These are phyloP conservation scores for Thelonectria rubi DNA, from an alignment of 2,329 filamentous ascomycete genomes.

Conservation along the genomic window DNA sequence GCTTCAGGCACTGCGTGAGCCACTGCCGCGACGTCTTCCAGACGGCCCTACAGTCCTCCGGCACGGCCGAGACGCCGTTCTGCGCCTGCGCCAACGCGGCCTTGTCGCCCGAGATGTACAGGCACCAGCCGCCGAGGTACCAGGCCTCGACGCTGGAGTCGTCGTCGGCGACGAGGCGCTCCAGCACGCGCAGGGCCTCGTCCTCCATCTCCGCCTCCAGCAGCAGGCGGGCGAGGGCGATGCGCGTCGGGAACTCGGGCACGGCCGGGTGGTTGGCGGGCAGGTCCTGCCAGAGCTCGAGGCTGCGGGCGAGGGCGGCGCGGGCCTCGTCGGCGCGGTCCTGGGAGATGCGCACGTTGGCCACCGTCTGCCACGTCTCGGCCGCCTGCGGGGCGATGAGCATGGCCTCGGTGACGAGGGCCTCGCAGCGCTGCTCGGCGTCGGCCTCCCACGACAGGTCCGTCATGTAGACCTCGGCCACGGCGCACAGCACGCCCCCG, in stretches of 20 bases:
- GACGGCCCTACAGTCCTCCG: slow-evolving; percentile 66
- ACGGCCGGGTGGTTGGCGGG: slow-evolving; percentile 75
- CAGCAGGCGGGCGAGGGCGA: slow-evolving; percentile 83
- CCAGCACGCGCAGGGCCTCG: slow-evolving; percentile 84
- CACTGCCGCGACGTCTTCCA: slow-evolving; percentile 83
- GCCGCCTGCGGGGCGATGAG: slow-evolving; percentile 82
- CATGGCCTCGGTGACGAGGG: slow-evolving; percentile 88
- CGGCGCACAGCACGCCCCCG: slow-evolving; percentile 90
- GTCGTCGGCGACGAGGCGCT: slow-evolving; percentile 85
- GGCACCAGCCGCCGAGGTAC: slow-evolving; percentile 96
- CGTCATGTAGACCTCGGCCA: slow-evolving; percentile 98
- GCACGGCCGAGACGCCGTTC: slow-evolving; percentile 42
- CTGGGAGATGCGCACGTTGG: slow-evolving; percentile 93
- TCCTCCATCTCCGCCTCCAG: slow-evolving; percentile 91
- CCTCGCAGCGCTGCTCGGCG: slow-evolving; percentile 87
- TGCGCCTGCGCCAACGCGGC: slow-evolving; percentile 52
- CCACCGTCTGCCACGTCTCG: slow-evolving; percentile 94
- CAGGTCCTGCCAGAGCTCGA: slow-evolving; percentile 84
- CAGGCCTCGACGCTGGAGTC: slow-evolving; percentile 95
- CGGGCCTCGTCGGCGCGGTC: slow-evolving; percentile 79
- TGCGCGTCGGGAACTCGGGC: slow-evolving; percentile 86
- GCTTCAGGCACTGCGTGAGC: slow-evolving; percentile 80
- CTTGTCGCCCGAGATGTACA: slow-evolving; percentile 81
- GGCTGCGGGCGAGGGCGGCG: slow-evolving; percentile 79
- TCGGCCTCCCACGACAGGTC: slow-evolving; percentile 93